phyloP scores from a whole-genome alignment of 768 basidiomycete genomes.

The Russula earlei region DNA sequence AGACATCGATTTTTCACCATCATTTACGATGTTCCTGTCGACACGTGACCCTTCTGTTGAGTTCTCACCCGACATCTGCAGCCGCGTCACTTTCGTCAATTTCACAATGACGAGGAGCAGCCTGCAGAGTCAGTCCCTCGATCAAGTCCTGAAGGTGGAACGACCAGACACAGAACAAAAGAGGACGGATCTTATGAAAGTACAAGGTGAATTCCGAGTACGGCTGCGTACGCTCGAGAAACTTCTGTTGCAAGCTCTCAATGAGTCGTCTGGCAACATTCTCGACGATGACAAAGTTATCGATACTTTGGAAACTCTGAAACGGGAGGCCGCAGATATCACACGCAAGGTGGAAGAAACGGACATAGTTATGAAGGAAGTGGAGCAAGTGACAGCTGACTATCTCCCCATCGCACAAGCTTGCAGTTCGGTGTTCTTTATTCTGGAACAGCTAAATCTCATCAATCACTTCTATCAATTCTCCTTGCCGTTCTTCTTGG shows the following conservation, averaged over 20 bases:
- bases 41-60: constrained; percentile 96
- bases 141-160: constrained; percentile 94
- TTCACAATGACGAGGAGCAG: constrained; percentile 99
- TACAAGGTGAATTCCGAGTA: constrained; percentile 95
- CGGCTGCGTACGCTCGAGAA: constrained; percentile 89
- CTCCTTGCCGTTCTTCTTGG: constrained; percentile 94
- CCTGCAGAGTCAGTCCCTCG: constrained; percentile 95
- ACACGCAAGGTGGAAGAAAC: constrained; percentile 95
- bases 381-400: constrained; percentile 90
- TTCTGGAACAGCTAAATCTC: constrained; percentile 86
- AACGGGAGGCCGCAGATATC: constrained; percentile 93
- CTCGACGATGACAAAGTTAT: constrained; percentile 99
- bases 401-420: constrained; percentile 92
- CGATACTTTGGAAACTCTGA: constrained; percentile 88
- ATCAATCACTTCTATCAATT: constrained; percentile 99
- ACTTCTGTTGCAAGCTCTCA: constrained; percentile 85
- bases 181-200: constrained; percentile 93
- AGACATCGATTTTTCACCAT: constrained; percentile 98
- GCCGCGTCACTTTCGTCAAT: constrained; percentile 91
- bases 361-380: constrained; percentile 90
- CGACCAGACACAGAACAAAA: constrained; percentile 94
- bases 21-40: constrained; percentile 99
- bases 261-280: constrained; percentile 94
- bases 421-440: constrained; percentile 95
- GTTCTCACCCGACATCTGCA: constrained; percentile 97